Percentiles rank a stretch among this genome's conserved stretches.
Evolutionary conservation across 2,329 filamentous ascomycete genomes (phyloP).

Genomic region (Leptodontidium sp.): DNA sequence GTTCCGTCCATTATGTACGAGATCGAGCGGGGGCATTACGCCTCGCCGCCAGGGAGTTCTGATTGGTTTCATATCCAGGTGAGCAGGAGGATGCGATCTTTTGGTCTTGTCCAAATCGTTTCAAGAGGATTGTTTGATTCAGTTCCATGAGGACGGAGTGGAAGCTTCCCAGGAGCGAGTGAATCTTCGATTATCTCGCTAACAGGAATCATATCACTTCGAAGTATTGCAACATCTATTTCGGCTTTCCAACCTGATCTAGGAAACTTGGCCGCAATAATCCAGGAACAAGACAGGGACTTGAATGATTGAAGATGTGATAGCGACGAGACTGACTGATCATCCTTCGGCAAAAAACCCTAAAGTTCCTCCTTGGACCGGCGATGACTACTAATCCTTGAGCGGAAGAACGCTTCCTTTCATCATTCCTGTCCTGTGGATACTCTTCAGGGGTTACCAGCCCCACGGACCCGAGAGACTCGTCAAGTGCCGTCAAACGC

Average conservation of each 20-base stretch:
- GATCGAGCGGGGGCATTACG: too few species aligned
- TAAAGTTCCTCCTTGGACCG: neutral
- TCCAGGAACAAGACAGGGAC: neutral
- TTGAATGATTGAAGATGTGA: too few species aligned
- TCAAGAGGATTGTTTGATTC: slow-evolving; percentile 4
- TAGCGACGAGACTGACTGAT: neutral
- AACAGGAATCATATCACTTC: too few species aligned
- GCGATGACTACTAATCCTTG: slow-evolving; percentile 4
- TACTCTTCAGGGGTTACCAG: neutral
- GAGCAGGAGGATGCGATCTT: slow-evolving; percentile 1
- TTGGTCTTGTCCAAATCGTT: neutral
- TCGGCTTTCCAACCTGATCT: neutral
- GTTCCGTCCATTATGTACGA: neutral
- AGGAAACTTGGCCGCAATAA: neutral
- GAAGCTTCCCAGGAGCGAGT: neutral
- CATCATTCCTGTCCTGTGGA: slow-evolving; percentile 11
- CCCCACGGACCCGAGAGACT: neutral
- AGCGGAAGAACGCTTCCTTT: neutral
- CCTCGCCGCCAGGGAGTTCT: neutral
- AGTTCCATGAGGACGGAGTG: too few species aligned
- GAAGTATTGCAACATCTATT: neutral
- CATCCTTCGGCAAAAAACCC: slow-evolving; percentile 1
- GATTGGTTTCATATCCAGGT: neutral
- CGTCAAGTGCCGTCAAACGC: slow-evolving; percentile 7
- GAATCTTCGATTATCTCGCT: neutral